phyloP scores from a whole-genome alignment of 768 basidiomycete species.

The Pleurotus ostreatus region DNA sequence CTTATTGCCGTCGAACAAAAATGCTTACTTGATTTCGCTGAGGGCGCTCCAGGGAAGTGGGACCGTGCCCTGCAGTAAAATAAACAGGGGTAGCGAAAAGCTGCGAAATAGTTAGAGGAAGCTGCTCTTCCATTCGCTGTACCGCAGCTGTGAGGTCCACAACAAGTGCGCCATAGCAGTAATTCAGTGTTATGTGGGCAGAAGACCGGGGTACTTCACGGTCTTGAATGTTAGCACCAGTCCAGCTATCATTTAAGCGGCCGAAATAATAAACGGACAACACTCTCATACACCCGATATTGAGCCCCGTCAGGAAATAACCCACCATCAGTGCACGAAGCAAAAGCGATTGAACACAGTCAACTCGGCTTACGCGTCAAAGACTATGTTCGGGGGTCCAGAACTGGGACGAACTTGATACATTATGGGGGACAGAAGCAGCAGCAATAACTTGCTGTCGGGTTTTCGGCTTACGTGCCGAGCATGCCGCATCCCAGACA shows the following conservation, averaged over 20 bases:
- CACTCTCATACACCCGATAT: constrained; percentile 25
- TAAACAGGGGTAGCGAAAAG: constrained; percentile 55
- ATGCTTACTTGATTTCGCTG: constrained; percentile 62
- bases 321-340: too few relatives aligned
- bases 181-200: not conserved
- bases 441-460: too few relatives aligned
- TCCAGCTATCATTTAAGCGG: constrained; percentile 55
- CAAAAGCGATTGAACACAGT: not conserved
- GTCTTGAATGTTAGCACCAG: constrained; percentile 59
- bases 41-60: constrained; percentile 68
- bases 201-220: constrained; percentile 32
- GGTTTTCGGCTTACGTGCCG: too few relatives aligned
- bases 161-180: not conserved
- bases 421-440: too few relatives aligned
- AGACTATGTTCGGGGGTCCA: not conserved
- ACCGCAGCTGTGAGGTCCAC: constrained; percentile 48
- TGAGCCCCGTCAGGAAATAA: too few relatives aligned
- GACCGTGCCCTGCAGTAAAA: constrained; percentile 62
- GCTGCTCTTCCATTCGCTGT: constrained; percentile 34
- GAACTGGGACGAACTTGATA: not conserved
- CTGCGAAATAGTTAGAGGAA: too few relatives aligned
- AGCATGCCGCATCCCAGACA: too few relatives aligned
- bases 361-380: not conserved
- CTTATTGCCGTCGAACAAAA: not conserved
- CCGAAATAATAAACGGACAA: constrained; percentile 39